Conservation (phyloP, 2,329 filamentous ascomycete genomes). For the Diaporthe sp. region DNA sequence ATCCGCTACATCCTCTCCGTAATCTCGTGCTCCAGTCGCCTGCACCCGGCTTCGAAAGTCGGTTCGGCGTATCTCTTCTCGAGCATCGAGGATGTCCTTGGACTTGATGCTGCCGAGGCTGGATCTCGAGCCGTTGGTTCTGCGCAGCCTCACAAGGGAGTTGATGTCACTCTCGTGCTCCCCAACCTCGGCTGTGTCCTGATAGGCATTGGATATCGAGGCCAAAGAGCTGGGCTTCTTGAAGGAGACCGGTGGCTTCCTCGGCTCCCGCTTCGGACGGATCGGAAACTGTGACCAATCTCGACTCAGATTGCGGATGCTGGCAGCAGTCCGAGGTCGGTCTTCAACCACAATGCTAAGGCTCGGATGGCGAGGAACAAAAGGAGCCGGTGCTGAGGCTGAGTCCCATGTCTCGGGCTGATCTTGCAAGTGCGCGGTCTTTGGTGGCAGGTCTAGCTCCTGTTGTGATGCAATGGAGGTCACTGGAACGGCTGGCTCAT, state of each 20-base stretch:
- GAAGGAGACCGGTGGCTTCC: conserved; percentile 35
- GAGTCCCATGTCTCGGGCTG: conserved; percentile 39
- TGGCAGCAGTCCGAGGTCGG: conserved; percentile 49
- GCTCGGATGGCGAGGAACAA: conserved; percentile 43
- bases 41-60: conserved; percentile 61
- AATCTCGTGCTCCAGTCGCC: conserved; percentile 63
- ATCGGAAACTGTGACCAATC: conserved; percentile 17
- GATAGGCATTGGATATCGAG: conserved; percentile 27
- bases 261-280: conserved; percentile 26
- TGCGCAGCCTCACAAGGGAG: conserved; percentile 5
- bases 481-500: conserved; percentile 38
- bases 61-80: conserved; percentile 59
- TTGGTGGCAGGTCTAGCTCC: conserved; percentile 26
- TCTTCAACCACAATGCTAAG: conserved; percentile 35
- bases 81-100: conserved; percentile 64
- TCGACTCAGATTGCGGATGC: conserved; percentile 11
- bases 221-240: conserved; percentile 31
- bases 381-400: conserved; percentile 45
- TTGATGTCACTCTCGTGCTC: neutral
- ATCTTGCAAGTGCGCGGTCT: conserved; percentile 34
- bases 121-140: conserved; percentile 28
- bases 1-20: conserved; percentile 74
- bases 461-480: neutral
- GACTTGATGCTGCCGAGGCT: conserved; percentile 10
- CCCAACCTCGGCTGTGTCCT: neutral